These are phyloP conservation scores for Tetrahymena borealis DNA, from an alignment of 73 alveolate genomes.

Conservation along the genomic window DNA sequence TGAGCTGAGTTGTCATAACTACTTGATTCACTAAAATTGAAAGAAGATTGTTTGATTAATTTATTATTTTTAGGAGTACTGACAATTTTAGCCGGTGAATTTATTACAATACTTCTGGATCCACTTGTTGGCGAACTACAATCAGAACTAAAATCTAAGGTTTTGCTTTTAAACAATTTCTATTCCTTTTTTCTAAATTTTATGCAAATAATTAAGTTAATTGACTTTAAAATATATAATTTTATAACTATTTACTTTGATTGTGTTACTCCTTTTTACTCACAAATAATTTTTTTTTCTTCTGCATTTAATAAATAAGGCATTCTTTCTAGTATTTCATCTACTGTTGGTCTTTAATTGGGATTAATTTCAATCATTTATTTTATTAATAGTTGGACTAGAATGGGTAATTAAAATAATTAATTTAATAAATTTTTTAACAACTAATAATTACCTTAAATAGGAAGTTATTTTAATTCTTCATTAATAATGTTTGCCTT, in stretches of 20 bases:
- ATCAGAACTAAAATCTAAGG: no score
- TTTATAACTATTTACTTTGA: neutral
- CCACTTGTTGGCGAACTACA: no score
- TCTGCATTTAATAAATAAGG: neutral
- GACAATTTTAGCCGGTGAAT: no score
- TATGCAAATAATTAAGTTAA: no score
- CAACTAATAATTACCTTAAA: neutral
- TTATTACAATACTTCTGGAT: no score
- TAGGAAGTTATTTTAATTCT: neutral
- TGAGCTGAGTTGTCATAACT: no score
- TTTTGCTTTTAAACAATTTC: no score
- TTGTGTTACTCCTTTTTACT: neutral
- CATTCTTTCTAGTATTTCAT: neutral
- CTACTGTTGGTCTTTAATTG: neutral
- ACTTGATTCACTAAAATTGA: no score
- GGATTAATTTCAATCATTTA: neutral
- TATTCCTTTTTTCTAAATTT: no score
- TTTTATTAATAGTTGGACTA: neutral
- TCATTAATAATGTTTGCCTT: neutral
- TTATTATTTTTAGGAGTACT: no score
- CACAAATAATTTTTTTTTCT: neutral
- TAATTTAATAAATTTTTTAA: neutral
- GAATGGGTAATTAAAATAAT: neutral
- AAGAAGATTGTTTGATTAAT: no score
- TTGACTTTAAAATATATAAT: no score